Conservation (phyloP, 306 rosid genomes). For the Abrus precatorius region DNA sequence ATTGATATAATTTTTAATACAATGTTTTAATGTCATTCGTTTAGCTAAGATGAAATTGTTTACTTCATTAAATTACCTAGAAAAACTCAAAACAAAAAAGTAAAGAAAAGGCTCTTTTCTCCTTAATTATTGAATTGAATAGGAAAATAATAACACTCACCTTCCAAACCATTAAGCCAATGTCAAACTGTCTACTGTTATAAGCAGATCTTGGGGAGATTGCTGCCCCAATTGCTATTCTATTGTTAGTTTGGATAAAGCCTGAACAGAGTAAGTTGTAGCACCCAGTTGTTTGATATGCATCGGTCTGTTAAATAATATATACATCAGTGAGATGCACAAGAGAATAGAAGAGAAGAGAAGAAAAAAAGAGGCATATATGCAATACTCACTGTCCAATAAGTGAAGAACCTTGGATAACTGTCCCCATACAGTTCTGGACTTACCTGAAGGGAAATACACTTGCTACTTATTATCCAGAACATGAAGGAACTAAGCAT, state of each 20-base stretch:
- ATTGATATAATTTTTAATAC: too few relatives aligned
- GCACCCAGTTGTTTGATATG: slow-evolving; percentile 97
- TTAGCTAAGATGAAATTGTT: too few relatives aligned
- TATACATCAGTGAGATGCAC: neutral
- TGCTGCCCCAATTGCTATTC: slow-evolving; percentile 96
- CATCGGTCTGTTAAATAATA: slow-evolving; percentile 75
- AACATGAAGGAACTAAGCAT: neutral
- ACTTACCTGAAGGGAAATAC: slow-evolving; percentile 72
- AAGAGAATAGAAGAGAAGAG: neutral
- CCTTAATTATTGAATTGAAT: slow-evolving; percentile 37
- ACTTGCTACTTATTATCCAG: neutral
- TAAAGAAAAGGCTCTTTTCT: slow-evolving; percentile 27
- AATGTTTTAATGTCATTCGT: too few relatives aligned
- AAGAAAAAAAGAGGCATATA: neutral
- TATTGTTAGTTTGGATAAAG: slow-evolving; percentile 92
- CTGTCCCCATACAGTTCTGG: slow-evolving; percentile 97
- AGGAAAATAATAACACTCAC: slow-evolving; percentile 52
- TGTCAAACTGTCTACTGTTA: slow-evolving; percentile 87
- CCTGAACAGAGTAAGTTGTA: slow-evolving; percentile 97
- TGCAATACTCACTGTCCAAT: slow-evolving; percentile 88
- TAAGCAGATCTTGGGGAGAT: slow-evolving; percentile 88
- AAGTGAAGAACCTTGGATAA: slow-evolving; percentile 93
- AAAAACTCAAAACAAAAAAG: neutral
- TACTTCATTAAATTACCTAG: too few relatives aligned
- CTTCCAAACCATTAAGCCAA: slow-evolving; percentile 97